Base-by-base conservation (phyloP, 768 basidiomycete species). In the Xerocomellus chrysenteron region DNA sequence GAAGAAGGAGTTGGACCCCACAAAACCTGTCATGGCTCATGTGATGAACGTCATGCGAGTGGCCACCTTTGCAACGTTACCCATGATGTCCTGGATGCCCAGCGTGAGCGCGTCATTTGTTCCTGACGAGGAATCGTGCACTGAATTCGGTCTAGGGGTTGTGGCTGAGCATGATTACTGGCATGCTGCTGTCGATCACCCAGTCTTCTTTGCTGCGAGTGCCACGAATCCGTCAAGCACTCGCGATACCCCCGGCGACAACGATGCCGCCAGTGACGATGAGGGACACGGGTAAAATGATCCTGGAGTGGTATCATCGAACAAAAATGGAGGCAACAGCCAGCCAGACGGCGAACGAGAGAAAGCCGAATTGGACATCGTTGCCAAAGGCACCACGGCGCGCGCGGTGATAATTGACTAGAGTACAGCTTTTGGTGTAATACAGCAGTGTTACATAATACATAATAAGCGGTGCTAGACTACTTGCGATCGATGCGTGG, bases 1-100 rank as follows among this genome's bases (percentile, higher is more conserved):
- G 79, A 84, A 73, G 64, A 74, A 79, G 77, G 80, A 83, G 64
- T 70, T 83, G 73, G 74, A 87, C 77, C 71, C 75, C 54, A 61
- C 78, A 44, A 75, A 75, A 64, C 82, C 81, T n/a, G 71, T 73
- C 37, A 79, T 84, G 72, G 81, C 80, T 9, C 91, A 93, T 65
- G 62, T 85, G 44, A 81, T 87, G 78, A 91, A 92, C 65, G 68
- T 74, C 37, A 77, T 93, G 68, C 82, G 85, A 3, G 61, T 87
- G 21, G 66, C 84, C n/a, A 79, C 84, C 11, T 51, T 88, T 44
- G 60, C 73, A 17, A 80, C 77, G 47, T 66, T 84, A 69, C 76
- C 81, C 46, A 71, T 85, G 64, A 77, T 86, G 73, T 73, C 74
- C 16, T 73, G 73, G 51, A 81, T 94, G 68, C 86, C 92, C 30